Evolutionary conservation across 345 rosid genomes (phyloP).

Genomic region (Eucalyptus grandis): DNA sequence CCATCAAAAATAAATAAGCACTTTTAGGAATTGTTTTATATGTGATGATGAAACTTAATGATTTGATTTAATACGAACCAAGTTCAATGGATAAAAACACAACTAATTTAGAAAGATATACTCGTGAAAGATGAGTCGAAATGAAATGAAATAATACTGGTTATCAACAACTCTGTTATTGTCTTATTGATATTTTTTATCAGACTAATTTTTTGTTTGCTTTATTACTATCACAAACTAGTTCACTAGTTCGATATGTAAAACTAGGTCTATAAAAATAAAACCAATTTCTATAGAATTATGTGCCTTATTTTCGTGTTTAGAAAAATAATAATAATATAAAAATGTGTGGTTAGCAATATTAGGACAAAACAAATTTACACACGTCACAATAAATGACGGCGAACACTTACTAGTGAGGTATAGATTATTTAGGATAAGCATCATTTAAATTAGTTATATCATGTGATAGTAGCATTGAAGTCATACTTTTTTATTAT

Average conservation of each 20-base stretch:
- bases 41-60: not conserved
- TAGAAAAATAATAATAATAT: too few relatives aligned
- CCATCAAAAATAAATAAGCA: not conserved
- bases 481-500: not conserved
- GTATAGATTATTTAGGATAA: not conserved
- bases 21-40: not conserved
- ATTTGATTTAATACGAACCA: not conserved
- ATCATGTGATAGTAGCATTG: not conserved
- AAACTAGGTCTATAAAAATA: not conserved
- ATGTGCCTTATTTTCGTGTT: not conserved
- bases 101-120: too few relatives aligned
- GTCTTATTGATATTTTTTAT: too few relatives aligned
- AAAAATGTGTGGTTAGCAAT: too few relatives aligned
- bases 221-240: not conserved
- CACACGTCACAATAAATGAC: not conserved
- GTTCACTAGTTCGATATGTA: not conserved
- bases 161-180: not conserved
- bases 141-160: not conserved
- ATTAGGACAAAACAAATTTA: not conserved
- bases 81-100: not conserved
- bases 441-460: not conserved
- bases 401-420: not conserved
- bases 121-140: not conserved
- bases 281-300: too few relatives aligned
- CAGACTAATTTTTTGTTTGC: too few relatives aligned